phyloP scores from a whole-genome alignment of 1,139 yeast species.

The Chernovozyma sophiae-reginae region DNA sequence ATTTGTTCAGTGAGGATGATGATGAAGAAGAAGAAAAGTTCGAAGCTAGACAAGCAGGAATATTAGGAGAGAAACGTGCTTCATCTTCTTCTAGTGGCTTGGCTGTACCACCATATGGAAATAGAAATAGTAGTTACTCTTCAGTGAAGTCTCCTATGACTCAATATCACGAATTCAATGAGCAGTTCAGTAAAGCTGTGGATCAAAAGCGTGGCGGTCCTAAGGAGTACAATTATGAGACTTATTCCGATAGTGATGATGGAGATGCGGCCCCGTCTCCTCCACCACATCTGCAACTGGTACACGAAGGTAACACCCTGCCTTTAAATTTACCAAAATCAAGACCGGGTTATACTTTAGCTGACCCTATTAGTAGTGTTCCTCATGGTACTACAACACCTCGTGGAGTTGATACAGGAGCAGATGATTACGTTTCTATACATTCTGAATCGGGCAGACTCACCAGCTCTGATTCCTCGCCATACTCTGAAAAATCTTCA shows the following conservation, averaged over 20 bases:
- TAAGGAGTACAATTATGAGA: constrained; percentile 5
- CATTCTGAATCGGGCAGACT: constrained; percentile 28
- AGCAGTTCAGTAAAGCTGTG: constrained; percentile 33
- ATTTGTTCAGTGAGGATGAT: constrained; percentile 35
- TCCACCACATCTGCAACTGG: constrained; percentile 14
- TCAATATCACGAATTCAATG: constrained; percentile 51
- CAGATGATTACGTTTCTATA: constrained; percentile 18
- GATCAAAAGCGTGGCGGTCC: constrained; percentile 9
- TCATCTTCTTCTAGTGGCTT: constrained; percentile 10
- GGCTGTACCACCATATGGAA: constrained; percentile 25
- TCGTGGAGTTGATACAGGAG: constrained; percentile 9
- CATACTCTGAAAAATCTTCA: constrained; percentile 13
- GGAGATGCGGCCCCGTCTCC: constrained; percentile 21
- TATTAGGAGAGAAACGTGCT: constrained; percentile 3
- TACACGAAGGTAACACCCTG: constrained; percentile 2
- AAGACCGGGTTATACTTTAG: constrained; percentile 10
- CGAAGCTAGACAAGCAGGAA: constrained; percentile 27
- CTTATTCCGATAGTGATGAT: constrained; percentile 12
- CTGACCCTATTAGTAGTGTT: constrained; percentile 9
- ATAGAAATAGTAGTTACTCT: constrained; percentile 35
- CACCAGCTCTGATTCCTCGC: constrained; percentile 16
- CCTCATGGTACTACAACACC: constrained; percentile 18
- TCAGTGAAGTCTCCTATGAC: constrained; percentile 48
- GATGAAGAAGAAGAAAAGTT: constrained; percentile 22
- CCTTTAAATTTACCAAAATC: constrained; percentile 10